A percentile compares a stretch with the other conserved stretches of the same genome.
These are phyloP conservation scores for Psilocybe tampanensis DNA, from an alignment of 768 basidiomycete species.

Conservation along the genomic window DNA sequence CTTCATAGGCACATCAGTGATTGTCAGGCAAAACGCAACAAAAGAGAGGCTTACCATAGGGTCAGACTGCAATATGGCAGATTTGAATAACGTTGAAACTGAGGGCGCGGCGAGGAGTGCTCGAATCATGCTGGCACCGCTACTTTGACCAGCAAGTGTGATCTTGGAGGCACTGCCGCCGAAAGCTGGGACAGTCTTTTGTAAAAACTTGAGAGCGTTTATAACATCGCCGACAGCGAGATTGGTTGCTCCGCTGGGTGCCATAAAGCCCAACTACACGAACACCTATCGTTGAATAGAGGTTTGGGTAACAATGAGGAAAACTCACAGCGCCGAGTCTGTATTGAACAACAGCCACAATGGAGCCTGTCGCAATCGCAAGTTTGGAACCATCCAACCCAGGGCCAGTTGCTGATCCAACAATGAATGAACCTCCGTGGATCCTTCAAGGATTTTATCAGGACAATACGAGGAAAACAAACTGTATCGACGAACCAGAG, in stretches of 20 bases:
- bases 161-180: conserved; percentile 68
- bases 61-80: conserved; percentile 84
- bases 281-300: conserved; percentile 3
- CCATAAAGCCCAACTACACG: conserved; percentile 69
- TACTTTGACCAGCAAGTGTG: conserved; percentile 82
- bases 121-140: conserved; percentile 77
- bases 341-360: conserved; percentile 85
- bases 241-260: conserved; percentile 72
- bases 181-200: conserved; percentile 58
- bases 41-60: conserved; percentile 62
- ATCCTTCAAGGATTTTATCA: conserved; percentile 48
- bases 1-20: conserved; percentile 35
- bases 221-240: conserved; percentile 72
- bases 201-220: conserved; percentile 64
- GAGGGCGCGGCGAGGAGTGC: conserved; percentile 75
- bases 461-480: background rate
- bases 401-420: conserved; percentile 69
- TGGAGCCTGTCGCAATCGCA: conserved; percentile 68
- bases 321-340: conserved; percentile 72
- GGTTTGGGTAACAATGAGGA: background rate
- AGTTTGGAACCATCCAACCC: conserved; percentile 80
- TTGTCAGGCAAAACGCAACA: background rate
- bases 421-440: conserved; percentile 82
- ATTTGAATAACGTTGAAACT: conserved; percentile 71
- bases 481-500: conserved; percentile 50